Percentiles rank a stretch among this genome's conserved stretches.
phyloP scores from a whole-genome alignment of 2,329 filamentous ascomycete genomes.

The Trichoderma citrinoviride region DNA sequence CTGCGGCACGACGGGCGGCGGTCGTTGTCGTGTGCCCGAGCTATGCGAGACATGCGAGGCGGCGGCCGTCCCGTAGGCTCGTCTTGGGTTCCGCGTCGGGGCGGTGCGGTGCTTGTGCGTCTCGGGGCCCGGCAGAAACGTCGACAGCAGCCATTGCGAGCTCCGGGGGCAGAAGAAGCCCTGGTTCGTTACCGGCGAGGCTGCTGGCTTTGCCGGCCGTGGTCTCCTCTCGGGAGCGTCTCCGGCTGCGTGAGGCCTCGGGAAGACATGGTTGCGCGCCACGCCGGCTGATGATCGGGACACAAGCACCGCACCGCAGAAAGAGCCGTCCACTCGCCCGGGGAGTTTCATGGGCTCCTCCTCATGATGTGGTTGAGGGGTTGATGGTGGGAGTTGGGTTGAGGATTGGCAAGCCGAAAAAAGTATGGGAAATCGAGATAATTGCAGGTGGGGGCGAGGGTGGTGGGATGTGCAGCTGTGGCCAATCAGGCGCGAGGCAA shows the following conservation, averaged over 20 bases:
- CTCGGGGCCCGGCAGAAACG: conserved; percentile 36
- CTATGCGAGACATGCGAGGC: conserved; percentile 25
- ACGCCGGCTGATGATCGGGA: conserved; percentile 40
- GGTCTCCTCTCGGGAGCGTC: conserved; percentile 25
- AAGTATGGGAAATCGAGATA: conserved; percentile 18
- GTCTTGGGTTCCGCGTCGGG: conserved; percentile 7
- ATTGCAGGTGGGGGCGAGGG: conserved; percentile 1
- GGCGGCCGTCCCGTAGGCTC: conserved; percentile 32
- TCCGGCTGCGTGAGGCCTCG: conserved; percentile 28
- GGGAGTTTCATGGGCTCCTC: conserved; percentile 60
- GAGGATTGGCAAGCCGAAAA: conserved; percentile 8
- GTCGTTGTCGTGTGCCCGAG: conserved; percentile 22
- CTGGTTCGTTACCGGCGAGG: neutral
- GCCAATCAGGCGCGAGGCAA: neutral
- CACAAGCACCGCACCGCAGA: conserved; percentile 55
- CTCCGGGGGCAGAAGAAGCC: conserved; percentile 34
- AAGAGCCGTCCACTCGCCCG: conserved; percentile 58
- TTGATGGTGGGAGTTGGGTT: neutral
- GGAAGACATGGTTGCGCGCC: conserved; percentile 24
- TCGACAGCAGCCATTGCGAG: conserved; percentile 43
- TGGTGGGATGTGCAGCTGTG: conserved; percentile 14
- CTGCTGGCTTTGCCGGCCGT: conserved; percentile 1
- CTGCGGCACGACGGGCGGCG: conserved; percentile 22
- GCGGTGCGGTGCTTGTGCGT: conserved; percentile 25
- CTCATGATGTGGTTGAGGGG: conserved; percentile 41